Evolutionary conservation across 83 land plant genomes (phyloP), one percentile per base, ranked within the genome.

Genomic region (Thuja plicata): DNA sequence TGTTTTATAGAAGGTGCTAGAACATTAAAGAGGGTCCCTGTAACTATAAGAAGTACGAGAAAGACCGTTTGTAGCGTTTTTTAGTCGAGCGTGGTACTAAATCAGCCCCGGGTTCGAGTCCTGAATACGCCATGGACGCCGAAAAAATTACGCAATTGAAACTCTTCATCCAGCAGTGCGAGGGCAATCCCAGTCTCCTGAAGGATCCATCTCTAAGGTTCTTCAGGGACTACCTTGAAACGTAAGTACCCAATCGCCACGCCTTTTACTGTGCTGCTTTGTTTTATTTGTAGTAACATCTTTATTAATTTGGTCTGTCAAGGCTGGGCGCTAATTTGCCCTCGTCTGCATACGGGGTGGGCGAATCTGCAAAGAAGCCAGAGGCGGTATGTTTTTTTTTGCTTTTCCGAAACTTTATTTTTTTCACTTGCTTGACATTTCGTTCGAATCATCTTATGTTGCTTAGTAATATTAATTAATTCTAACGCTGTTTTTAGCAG

Each of bases 281-380:
- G 27, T 87, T 70, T 87, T 34, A 27, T 8, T 76, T 24, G 9
- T 10, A 66, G 73, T 70, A 27, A 17, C 27, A 71, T 19, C 54
- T 8, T 9, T 11, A 52, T 80, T 30, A 46, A 45, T 27, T 27
- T 35, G 24, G 45, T 70, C 35, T 38, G 88, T 86, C 19, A 88
- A 92, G 96, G 84, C 88, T 93, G 77, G 93, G 91, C 10, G 92
- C 90, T 34, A 92, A 93, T 84, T 88, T 94, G 32, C 96, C 96
- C 40, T 21, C 89, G 16, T n/a, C 90, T 27, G 94, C 94, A 78
- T 92, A 91, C 70, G 43, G 38, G 13, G 9, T 80, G n/a, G 91
- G 87, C 21, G 92, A 91, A 55, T 76, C 91, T 32, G 86, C 92
- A 55, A 80, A 86, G 66, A 8, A 79, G 71, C 81, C 76, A 7